These are phyloP conservation scores for Kurtzmaniella quercitrusa DNA, from an alignment of 1,139 yeast genomes.

Conservation along the genomic window DNA sequence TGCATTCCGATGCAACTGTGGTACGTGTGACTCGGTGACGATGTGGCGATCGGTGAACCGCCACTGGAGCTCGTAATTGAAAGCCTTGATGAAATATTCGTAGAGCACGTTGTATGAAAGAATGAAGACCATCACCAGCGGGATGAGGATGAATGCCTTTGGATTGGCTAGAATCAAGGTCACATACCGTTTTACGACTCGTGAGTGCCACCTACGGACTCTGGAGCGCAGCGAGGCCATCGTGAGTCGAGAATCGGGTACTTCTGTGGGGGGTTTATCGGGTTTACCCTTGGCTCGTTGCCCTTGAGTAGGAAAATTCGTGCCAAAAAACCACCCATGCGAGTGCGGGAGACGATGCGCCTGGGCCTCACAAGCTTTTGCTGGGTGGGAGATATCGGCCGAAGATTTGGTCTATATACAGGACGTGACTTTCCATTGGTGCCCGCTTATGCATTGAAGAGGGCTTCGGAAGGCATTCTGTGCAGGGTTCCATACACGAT, in stretches of 20 bases:
- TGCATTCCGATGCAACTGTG: neutral
- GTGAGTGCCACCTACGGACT: conserved; percentile 1
- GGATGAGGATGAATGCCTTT: conserved; percentile 16
- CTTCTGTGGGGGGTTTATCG: too few species aligned
- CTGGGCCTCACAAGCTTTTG: neutral
- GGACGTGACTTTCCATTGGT: neutral
- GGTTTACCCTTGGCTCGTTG: too few species aligned
- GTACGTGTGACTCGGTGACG: neutral
- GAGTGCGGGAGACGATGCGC: neutral
- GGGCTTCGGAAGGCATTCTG: neutral
- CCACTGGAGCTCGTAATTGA: conserved; percentile 13
- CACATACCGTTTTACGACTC: conserved; percentile 3
- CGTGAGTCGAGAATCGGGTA: neutral
- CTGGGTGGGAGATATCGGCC: neutral
- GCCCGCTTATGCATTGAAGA: neutral
- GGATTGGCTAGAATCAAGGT: conserved; percentile 12
- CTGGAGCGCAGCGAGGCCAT: conserved; percentile 1
- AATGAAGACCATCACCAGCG: conserved; percentile 17
- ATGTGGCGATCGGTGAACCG: conserved; percentile 2
- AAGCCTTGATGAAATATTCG: conserved; percentile 17
- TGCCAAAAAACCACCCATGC: neutral
- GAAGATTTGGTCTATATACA: neutral
- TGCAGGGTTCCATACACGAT: too few species aligned
- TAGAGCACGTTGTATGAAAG: conserved; percentile 21
- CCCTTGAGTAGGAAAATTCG: neutral